Conservation (phyloP, 1,284 basidiomycete species). For the Microstroma glucosiphilum region DNA sequence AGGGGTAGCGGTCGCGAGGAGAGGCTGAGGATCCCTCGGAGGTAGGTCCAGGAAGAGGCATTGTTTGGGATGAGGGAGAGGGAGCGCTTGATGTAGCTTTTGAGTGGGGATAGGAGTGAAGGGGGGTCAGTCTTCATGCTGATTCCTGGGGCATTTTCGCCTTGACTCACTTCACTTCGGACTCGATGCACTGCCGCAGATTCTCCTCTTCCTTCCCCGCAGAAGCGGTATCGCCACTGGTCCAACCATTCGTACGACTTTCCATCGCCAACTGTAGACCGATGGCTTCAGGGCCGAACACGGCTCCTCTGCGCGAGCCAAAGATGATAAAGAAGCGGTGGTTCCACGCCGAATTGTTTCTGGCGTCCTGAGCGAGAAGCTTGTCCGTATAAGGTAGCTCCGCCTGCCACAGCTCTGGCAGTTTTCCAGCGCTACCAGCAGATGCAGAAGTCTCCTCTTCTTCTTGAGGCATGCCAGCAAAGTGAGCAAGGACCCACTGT, state of each 20-base stretch:
- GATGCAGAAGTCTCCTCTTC: too few relatives aligned
- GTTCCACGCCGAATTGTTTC: slow-evolving; percentile 98
- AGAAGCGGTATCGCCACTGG: not conserved
- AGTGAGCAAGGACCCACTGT: slow-evolving; percentile 43
- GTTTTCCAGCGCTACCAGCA: not conserved
- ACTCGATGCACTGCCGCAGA: slow-evolving; percentile 21
- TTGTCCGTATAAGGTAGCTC: slow-evolving; percentile 72
- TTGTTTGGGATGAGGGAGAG: slow-evolving; percentile 36
- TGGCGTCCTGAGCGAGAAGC: slow-evolving; percentile 69
- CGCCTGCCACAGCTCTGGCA: slow-evolving; percentile 62
- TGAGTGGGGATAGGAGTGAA: too few relatives aligned
- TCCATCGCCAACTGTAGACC: slow-evolving; percentile 55
- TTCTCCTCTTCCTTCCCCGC: slow-evolving; percentile 50
- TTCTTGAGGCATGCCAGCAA: slow-evolving; percentile 26
- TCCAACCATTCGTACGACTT: slow-evolving; percentile 7
- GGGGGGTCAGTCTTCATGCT: too few relatives aligned
- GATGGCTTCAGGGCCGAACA: not conserved
- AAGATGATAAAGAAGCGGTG: slow-evolving; percentile 93
- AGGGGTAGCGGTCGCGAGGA: not conserved
- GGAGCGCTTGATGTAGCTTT: too few relatives aligned
- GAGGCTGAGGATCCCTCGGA: slow-evolving; percentile 22
- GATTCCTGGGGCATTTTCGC: slow-evolving; percentile 2
- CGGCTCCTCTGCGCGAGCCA: slow-evolving; percentile 5
- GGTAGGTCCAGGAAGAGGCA: slow-evolving; percentile 41
- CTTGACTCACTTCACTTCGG: slow-evolving; percentile 26